Evolutionary conservation across 352 stramenopile genomes (phyloP), one percentile per base, ranked within the genome.

Genomic region (Pythium brassicae): DNA sequence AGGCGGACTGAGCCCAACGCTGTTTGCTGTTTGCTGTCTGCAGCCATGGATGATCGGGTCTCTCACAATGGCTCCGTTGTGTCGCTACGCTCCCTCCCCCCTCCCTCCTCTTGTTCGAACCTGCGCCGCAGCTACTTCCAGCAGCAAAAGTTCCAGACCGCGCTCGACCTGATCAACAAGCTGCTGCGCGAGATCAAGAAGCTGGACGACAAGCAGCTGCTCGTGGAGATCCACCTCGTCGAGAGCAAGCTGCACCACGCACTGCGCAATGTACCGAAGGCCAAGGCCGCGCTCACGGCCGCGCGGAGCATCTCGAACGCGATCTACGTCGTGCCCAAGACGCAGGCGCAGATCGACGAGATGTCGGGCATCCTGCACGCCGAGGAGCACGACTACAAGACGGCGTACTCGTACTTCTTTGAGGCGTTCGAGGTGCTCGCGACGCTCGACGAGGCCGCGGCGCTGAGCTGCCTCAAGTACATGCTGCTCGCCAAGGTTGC

Each of bases 331-430:
- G 78, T 92, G 42, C 96, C 97, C 3, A 78, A 82, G 40, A 90
- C 98, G 32, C 97, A 99, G 72, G 87, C 85, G 39, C 86, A 96
- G 57, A 97, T 97, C 54, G 96, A 99, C 68, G 86, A 97, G 59
- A 99, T 99, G 96, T 98, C 88, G 51, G 97, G 97, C 39, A 95
- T 97, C 42, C 83, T 99, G 34, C 95, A 99, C 69, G 97, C 92
- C 12, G 96, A 99, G 65, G 97, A 99, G 74, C 82, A 91, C 42
- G 97, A 99, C 79, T 99, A 99, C 83, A 98, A 98, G 76, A 99
- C 97, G 19, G 94, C 96, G 12, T 98, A 99, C 71, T 99, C 96
- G 46, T 99, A 99, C 86, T 99, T 99, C 75, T 96, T 99, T 53
- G 97, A 99, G 65, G 83, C 91, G 0, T 98, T 98, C 57, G 95